These are phyloP conservation scores for Verticillium dahliae DNA, from an alignment of 2,329 filamentous ascomycete species.

Conservation along the genomic window DNA sequence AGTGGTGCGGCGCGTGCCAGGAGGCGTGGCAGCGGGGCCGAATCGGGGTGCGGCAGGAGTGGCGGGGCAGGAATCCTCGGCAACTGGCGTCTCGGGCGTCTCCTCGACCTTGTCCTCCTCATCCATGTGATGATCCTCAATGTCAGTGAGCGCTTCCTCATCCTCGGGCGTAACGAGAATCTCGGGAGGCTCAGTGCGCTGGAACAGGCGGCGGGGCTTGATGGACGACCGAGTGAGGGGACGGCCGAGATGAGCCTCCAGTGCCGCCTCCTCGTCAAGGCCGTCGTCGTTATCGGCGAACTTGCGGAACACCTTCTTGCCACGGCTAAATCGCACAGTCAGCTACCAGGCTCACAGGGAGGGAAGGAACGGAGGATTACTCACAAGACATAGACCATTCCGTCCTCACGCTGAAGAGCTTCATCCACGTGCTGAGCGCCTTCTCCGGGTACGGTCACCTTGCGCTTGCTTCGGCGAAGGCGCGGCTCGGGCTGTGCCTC, in stretches of 20 bases:
- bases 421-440: conserved; percentile 55
- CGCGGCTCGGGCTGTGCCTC: conserved; percentile 29
- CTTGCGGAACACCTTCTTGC: conserved; percentile 71
- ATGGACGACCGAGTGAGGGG: conserved; percentile 62
- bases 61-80: conserved; percentile 2
- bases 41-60: conserved; percentile 52
- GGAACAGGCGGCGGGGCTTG: conserved; percentile 66
- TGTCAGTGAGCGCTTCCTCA: conserved; percentile 54
- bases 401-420: conserved; percentile 59
- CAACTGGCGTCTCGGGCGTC: conserved; percentile 22
- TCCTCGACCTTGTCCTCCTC: conserved; percentile 26
- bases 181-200: conserved; percentile 7
- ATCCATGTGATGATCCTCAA: conserved; percentile 41
- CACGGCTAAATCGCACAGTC: conserved; percentile 50
- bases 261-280: conserved; percentile 25
- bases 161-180: conserved; percentile 34
- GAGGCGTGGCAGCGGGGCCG: conserved; percentile 52
- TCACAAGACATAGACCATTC: conserved; percentile 72
- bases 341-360: conserved; percentile 11
- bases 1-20: conserved; percentile 54
- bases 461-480: conserved; percentile 48
- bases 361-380: conserved; percentile 26
- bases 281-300: conserved; percentile 42
- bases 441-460: conserved; percentile 49
- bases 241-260: conserved; percentile 23